Percentiles rank a stretch among this genome's conserved stretches.
Evolutionary conservation across 2,329 filamentous ascomycete genomes (phyloP).

Genomic region (Acephala macrosclerotiorum): DNA sequence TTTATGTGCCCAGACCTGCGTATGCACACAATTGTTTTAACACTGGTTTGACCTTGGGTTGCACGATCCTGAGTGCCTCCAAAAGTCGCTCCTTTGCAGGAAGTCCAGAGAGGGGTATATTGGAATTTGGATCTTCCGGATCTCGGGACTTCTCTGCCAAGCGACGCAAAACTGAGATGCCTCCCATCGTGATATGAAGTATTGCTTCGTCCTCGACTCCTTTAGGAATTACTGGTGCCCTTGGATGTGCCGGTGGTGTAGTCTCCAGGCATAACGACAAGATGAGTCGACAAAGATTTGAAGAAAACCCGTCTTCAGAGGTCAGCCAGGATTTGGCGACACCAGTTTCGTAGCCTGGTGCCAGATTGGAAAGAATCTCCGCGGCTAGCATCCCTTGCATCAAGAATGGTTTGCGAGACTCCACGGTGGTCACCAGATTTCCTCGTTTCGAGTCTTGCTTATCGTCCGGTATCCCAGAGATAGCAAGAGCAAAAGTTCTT

Average conservation of each 20-base stretch:
- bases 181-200: slow-evolving; percentile 67
- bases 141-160: slow-evolving; percentile 73
- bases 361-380: slow-evolving; percentile 83
- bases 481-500: slow-evolving; percentile 83
- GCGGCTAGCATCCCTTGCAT: slow-evolving; percentile 93
- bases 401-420: slow-evolving; percentile 85
- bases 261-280: slow-evolving; percentile 67
- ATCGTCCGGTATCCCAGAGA: slow-evolving; percentile 82
- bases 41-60: slow-evolving; percentile 68
- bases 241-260: slow-evolving; percentile 60
- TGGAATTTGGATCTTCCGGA: slow-evolving; percentile 56
- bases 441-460: slow-evolving; percentile 58
- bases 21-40: slow-evolving; percentile 74
- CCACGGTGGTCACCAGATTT: slow-evolving; percentile 71
- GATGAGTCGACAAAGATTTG: slow-evolving; percentile 79
- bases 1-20: slow-evolving; percentile 57
- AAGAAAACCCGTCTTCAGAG: slow-evolving; percentile 83
- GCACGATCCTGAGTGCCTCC: slow-evolving; percentile 70
- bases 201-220: slow-evolving; percentile 46
- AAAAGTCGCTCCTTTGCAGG: slow-evolving; percentile 73
- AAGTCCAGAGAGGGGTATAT: slow-evolving; percentile 66
- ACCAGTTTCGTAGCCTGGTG: slow-evolving; percentile 72
- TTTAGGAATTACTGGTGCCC: slow-evolving; percentile 37
- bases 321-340: slow-evolving; percentile 83
- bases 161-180: slow-evolving; percentile 71